These are phyloP conservation scores for Ophiobolus disseminans DNA, from an alignment of 2,329 filamentous ascomycete genomes.

Conservation along the genomic window DNA sequence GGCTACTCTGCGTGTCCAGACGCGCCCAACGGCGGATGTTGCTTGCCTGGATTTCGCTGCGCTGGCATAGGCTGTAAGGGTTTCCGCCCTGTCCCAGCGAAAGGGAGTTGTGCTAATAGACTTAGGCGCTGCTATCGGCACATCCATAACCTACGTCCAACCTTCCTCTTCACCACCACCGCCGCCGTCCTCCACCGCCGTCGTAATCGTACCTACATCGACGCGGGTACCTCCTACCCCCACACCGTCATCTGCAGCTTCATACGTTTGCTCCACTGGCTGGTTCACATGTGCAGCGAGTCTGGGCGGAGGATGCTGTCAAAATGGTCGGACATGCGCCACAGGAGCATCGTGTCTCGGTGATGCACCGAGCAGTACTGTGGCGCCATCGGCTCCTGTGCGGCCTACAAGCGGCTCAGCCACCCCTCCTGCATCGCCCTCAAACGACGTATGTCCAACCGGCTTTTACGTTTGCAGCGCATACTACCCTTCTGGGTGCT, in stretches of 20 bases:
- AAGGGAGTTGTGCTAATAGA: too few relatives aligned
- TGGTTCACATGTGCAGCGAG: slow-evolving; percentile 56
- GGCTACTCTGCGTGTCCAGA: slow-evolving; percentile 71
- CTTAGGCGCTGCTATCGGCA: slow-evolving; percentile 39
- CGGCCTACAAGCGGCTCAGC: slow-evolving; percentile 54
- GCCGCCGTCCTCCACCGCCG: slow-evolving; percentile 46
- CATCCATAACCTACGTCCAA: slow-evolving; percentile 39
- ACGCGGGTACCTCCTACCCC: slow-evolving; percentile 21
- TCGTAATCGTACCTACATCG: slow-evolving; percentile 48
- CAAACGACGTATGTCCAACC: slow-evolving; percentile 71
- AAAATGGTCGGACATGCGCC: slow-evolving; percentile 54
- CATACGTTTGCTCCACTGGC: slow-evolving; percentile 53
- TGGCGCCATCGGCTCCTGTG: slow-evolving; percentile 50
- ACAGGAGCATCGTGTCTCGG: slow-evolving; percentile 49
- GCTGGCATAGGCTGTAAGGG: slow-evolving; percentile 74
- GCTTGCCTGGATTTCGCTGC: slow-evolving; percentile 74
- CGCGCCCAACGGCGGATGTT: slow-evolving; percentile 75
- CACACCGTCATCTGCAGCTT: slow-evolving; percentile 35
- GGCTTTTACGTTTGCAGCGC: slow-evolving; percentile 93
- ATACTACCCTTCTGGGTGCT: slow-evolving; percentile 82
- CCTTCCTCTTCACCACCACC: slow-evolving; percentile 40
- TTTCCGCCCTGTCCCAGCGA: too few relatives aligned
- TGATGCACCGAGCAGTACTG: slow-evolving; percentile 40
- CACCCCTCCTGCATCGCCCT: slow-evolving; percentile 73
- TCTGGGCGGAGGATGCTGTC: slow-evolving; percentile 59